Base-by-base conservation (phyloP, 257 asterid genomes). In the Petunia secreta region DNA sequence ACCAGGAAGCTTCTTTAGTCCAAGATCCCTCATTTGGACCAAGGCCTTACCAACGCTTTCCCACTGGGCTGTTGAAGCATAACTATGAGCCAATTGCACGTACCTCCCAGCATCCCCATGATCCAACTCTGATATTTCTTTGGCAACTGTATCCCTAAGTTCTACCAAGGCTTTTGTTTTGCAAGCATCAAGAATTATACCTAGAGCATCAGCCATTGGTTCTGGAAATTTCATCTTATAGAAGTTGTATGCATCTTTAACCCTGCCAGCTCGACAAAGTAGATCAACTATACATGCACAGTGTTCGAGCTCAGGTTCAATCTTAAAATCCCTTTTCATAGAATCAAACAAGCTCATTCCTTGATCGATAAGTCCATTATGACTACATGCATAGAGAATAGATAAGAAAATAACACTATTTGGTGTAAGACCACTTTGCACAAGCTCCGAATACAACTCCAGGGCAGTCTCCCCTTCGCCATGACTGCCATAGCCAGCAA, bases 211-310 rank as follows among this genome's bases (percentile, higher is more conserved):
- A 13, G 83, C 73, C 77, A 80, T 54, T 15, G 97, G 97, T 76
- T 87, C 89, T 2, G 81, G 41, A 79, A 90, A 94, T 90, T 82
- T 87, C 83, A 79, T 86, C 81, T 78, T 84, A 75, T 91, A 92
- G 82, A 89, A 94, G 8, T 80, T 78, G 77, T 89, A 92, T 1
- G 94, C 97, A 57, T 92, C 93, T 83, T 87, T 84, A 10, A 92
- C 90, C 90, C 86, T 91, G 50, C 93, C 94, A 6, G 97, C 97
- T 75, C 98, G 92, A 78, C 97, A 92, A 15, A 94, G 94, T 50
- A 94, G 95, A 86, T 94, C 98, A 71, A 94, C 91, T 37, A 92
- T 55, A 82, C 97, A 94, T 0, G 93, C 98, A 68, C 82, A 83
- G 82, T 94, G 98, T 77, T 94, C 95, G 48, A 88, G 78, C 81